Percentiles rank a stretch among this genome's conserved stretches.
phyloP scores from a whole-genome alignment of 306 rosid species.

The Calophaca sinica region DNA sequence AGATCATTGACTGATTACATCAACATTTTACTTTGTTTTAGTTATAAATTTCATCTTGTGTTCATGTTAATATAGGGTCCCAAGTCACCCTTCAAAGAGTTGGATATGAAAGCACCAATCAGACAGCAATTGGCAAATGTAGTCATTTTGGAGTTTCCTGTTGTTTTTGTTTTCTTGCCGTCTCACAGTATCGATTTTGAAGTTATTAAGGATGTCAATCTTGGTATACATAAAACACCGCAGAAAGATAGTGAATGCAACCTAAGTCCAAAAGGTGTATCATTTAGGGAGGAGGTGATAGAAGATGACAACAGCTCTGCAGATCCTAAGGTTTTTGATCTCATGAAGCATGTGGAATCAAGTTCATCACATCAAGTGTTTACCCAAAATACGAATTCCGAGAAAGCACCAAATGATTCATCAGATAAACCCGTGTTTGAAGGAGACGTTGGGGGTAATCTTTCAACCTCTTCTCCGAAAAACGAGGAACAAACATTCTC shows the following conservation, averaged over 20 bases:
- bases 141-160: conserved; percentile 84
- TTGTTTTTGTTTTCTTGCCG: conserved; percentile 73
- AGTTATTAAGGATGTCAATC: conserved; percentile 58
- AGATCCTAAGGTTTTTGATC: conserved; percentile 63
- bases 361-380: conserved; percentile 46
- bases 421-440: conserved; percentile 48
- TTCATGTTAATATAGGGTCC: conserved; percentile 62
- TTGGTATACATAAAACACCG: conserved; percentile 47
- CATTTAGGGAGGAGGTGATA: conserved; percentile 82
- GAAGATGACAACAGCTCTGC: conserved; percentile 55
- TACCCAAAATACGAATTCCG: conserved; percentile 41
- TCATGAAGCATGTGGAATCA: conserved; percentile 56
- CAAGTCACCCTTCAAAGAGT: conserved; percentile 69
- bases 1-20: background rate
- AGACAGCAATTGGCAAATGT: conserved; percentile 69
- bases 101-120: conserved; percentile 73
- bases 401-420: conserved; percentile 40
- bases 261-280: conserved; percentile 54
- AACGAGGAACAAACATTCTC: conserved; percentile 44
- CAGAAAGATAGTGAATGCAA: conserved; percentile 46
- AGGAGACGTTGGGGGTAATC: conserved; percentile 48
- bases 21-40: conserved; percentile 6
- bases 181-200: conserved; percentile 69
- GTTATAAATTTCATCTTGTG: conserved; percentile 32
- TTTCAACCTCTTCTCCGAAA: conserved; percentile 41